phyloP scores from a whole-genome alignment of 257 asterid species.

The Solanum pimpinellifolium region DNA sequence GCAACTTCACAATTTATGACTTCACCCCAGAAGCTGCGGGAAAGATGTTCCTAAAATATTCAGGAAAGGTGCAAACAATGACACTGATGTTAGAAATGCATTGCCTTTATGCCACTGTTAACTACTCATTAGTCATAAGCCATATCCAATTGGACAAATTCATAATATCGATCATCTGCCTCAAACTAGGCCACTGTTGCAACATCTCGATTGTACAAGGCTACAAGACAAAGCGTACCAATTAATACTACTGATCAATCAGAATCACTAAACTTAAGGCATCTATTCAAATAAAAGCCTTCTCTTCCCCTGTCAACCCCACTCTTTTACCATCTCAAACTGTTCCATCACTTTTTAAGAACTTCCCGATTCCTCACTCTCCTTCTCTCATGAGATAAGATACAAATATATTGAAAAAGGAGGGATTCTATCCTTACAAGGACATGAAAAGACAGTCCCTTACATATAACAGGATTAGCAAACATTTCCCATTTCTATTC shows the following conservation, averaged over 20 bases:
- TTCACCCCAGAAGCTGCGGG: not conserved
- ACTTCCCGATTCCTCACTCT: not conserved
- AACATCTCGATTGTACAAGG: not conserved
- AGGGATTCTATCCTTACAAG: not conserved
- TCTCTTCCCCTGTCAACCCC: not conserved
- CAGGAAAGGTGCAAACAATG: not conserved
- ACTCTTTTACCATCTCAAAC: not conserved
- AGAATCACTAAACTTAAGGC: not conserved
- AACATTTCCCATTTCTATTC: not conserved
- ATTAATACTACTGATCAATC: not conserved
- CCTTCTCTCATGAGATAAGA: not conserved
- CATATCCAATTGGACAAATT: not conserved
- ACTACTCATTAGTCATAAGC: not conserved
- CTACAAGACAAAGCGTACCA: not conserved
- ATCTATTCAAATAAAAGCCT: not conserved
- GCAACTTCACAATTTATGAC: not conserved
- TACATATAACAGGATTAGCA: not conserved
- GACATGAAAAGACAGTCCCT: not conserved
- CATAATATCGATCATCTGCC: not conserved
- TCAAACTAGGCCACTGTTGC: not conserved
- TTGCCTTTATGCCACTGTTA: not conserved
- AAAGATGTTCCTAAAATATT: not conserved
- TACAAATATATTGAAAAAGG: not conserved
- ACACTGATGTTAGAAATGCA: not conserved
- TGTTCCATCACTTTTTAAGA: not conserved